A percentile compares a stretch with the other conserved stretches of the same genome.
Evolutionary conservation across 441 rosid species (phyloP).

Genomic region (Populus tomentosa): DNA sequence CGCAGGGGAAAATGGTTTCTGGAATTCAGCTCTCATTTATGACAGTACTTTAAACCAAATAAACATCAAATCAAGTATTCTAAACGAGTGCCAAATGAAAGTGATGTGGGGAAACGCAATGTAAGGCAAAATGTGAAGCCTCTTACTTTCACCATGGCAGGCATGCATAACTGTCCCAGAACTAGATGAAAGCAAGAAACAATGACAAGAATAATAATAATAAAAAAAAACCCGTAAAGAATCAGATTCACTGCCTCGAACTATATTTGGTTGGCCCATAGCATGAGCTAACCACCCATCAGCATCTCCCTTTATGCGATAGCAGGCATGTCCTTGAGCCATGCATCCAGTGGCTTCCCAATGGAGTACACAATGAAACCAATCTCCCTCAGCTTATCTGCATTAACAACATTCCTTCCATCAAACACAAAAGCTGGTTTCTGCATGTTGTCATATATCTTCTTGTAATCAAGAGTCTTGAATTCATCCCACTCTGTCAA

Average conservation of each 20-base stretch:
- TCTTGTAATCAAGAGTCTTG: constrained; percentile 69
- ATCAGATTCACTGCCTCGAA: constrained; percentile 19
- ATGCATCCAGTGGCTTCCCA: constrained; percentile 86
- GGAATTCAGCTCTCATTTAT: constrained; percentile 11
- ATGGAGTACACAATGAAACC: constrained; percentile 94
- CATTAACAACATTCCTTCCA: constrained; percentile 71
- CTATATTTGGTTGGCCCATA: background rate
- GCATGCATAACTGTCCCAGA: constrained; percentile 21
- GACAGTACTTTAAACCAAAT: constrained; percentile 2
- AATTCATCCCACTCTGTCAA: constrained; percentile 98
- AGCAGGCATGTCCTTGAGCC: constrained; percentile 98
- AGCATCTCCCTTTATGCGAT: constrained; percentile 46
- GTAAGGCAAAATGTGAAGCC: constrained; percentile 23
- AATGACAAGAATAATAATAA: background rate
- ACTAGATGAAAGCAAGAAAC: constrained; percentile 24
- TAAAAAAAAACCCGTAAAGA: constrained; percentile 1
- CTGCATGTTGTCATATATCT: constrained; percentile 82
- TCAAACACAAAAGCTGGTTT: constrained; percentile 89
- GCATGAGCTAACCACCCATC: background rate
- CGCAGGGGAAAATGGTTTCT: no score
- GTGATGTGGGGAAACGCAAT: constrained; percentile 1
- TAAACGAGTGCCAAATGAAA: constrained; percentile 11
- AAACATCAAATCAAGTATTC: constrained; percentile 5
- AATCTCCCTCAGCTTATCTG: constrained; percentile 67
- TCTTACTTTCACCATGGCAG: constrained; percentile 17